Percentiles rank a stretch among this genome's conserved stretches.
These are phyloP conservation scores for Patellifolia procumbens DNA, from an alignment of 179 eudicot species.

Conservation along the genomic window DNA sequence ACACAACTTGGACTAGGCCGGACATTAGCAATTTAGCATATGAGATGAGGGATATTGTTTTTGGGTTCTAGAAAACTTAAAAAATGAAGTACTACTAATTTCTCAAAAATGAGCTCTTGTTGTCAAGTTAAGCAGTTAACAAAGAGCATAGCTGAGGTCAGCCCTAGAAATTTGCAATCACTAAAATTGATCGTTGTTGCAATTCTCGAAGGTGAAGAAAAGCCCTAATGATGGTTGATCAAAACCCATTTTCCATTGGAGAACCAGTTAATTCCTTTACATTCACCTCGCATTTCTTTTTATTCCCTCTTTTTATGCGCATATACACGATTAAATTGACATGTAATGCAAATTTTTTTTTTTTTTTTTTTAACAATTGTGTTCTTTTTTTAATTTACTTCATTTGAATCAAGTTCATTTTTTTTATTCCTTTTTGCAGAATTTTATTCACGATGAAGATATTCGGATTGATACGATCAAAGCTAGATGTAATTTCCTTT, in stretches of 20 bases:
- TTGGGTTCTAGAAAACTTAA: too few species aligned
- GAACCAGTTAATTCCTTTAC: conserved; percentile 22
- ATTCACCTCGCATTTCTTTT: not conserved
- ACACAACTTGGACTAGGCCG: too few species aligned
- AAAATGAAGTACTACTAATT: too few species aligned
- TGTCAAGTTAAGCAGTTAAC: not conserved
- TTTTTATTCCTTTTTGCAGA: conserved; percentile 29
- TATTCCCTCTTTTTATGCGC: not conserved
- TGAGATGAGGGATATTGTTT: too few species aligned
- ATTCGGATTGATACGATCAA: conserved; percentile 57
- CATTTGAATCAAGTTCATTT: not conserved
- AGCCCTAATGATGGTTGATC: conserved; percentile 39
- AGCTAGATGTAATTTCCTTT: conserved; percentile 57
- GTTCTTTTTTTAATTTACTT: not conserved
- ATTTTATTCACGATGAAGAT: conserved; percentile 59
- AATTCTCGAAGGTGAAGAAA: conserved; percentile 3
- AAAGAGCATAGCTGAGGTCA: not conserved
- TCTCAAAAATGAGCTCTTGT: too few species aligned
- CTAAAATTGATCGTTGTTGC: not conserved
- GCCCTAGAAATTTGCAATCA: not conserved
- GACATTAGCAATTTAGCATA: too few species aligned
- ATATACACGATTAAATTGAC: not conserved
- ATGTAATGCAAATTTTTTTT: not conserved
- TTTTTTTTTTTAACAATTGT: not conserved
- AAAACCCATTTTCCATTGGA: conserved; percentile 26